Evolutionary conservation across 2,329 filamentous ascomycete species (phyloP).

Genomic region (Metarhizium robertsii): DNA sequence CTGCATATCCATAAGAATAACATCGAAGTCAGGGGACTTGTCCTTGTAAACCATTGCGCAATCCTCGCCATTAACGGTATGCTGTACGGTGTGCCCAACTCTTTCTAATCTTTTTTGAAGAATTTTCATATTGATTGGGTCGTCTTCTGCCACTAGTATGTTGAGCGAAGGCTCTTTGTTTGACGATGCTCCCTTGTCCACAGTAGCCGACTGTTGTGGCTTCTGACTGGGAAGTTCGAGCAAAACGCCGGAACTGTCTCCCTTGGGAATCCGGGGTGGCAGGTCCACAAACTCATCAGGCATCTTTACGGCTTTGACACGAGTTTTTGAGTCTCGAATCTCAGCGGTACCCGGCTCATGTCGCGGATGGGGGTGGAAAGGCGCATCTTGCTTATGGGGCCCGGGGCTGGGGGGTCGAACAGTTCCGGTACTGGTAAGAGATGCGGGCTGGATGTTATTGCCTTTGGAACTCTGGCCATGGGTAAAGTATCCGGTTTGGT

Average conservation of each 20-base stretch:
- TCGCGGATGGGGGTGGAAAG: background rate
- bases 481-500: slow-evolving; percentile 22
- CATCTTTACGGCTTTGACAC: slow-evolving; percentile 37
- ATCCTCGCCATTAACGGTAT: slow-evolving; percentile 78
- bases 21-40: slow-evolving; percentile 55
- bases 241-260: slow-evolving; percentile 24
- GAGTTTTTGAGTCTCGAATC: slow-evolving; percentile 34
- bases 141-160: slow-evolving; percentile 77
- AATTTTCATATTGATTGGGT: slow-evolving; percentile 78
- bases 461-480: slow-evolving; percentile 8
- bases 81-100: slow-evolving; percentile 58
- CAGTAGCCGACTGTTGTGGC: slow-evolving; percentile 3
- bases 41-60: slow-evolving; percentile 65
- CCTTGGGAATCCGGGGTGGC: slow-evolving; percentile 19
- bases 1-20: slow-evolving; percentile 89
- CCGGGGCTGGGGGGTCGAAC: slow-evolving; percentile 10
- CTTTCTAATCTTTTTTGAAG: slow-evolving; percentile 73
- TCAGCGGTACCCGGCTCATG: slow-evolving; percentile 24
- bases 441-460: slow-evolving; percentile 7
- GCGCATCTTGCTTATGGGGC: background rate
- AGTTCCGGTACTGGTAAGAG: slow-evolving; percentile 4
- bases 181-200: slow-evolving; percentile 13
- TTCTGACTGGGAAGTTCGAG: slow-evolving; percentile 26
- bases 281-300: slow-evolving; percentile 35
- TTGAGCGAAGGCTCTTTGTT: slow-evolving; percentile 31